These are phyloP conservation scores for Debaryomycetaceae sp. DNA, from an alignment of 1,139 yeast genomes.

Conservation along the genomic window DNA sequence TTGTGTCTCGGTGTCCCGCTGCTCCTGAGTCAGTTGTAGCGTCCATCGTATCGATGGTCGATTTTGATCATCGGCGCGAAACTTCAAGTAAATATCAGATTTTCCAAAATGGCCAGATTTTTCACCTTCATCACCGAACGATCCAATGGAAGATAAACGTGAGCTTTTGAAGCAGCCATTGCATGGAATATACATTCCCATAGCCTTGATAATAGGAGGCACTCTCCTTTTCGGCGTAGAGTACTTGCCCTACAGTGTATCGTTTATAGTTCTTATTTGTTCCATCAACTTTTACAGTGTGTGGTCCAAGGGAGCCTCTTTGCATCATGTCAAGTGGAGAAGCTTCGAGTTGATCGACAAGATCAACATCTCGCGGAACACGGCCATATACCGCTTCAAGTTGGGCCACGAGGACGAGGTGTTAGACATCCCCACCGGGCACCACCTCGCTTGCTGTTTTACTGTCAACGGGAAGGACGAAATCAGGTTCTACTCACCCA, in stretches of 20 bases:
- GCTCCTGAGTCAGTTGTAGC: no score
- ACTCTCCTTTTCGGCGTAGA: constrained; percentile 51
- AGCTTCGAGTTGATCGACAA: constrained; percentile 67
- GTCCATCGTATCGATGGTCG: no score
- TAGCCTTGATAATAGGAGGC: constrained; percentile 59
- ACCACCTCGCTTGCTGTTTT: constrained; percentile 64
- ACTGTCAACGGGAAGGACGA: constrained; percentile 56
- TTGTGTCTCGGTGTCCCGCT: no score
- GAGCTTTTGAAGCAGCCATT: constrained; percentile 58
- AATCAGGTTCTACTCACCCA: constrained; percentile 71
- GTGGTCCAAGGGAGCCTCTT: constrained; percentile 43
- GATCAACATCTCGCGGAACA: constrained; percentile 63
- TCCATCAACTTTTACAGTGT: constrained; percentile 47
- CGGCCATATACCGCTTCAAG: constrained; percentile 72
- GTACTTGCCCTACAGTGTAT: constrained; percentile 49
- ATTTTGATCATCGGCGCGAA: no score
- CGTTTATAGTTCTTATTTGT: constrained; percentile 44
- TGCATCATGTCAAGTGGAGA: constrained; percentile 54
- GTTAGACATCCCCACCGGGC: constrained; percentile 68
- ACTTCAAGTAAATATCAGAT: background rate
- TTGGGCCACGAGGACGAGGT: constrained; percentile 57
- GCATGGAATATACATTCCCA: constrained; percentile 72
- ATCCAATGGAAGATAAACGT: constrained; percentile 41
- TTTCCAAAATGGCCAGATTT: background rate
- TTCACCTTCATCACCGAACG: background rate